A percentile compares a stretch with the other conserved stretches of the same genome.
Conservation (phyloP, 768 basidiomycete genomes). For the Auricularia cornea region DNA sequence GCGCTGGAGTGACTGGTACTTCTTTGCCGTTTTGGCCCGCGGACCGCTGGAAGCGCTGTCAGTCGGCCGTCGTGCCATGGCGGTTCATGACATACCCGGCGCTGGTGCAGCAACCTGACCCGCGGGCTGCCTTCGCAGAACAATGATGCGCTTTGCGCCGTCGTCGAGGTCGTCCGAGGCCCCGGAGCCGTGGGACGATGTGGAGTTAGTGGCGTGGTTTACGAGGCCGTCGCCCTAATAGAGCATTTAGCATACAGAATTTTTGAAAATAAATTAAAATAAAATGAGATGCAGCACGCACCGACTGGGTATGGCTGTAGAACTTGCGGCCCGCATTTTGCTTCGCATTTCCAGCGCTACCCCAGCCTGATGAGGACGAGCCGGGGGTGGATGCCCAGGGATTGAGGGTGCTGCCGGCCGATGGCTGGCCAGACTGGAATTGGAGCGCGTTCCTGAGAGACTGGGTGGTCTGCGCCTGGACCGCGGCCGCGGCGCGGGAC, state of each 20-base stretch:
- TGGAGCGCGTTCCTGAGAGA: constrained; percentile 74
- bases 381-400: constrained; percentile 17
- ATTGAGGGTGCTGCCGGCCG: constrained; percentile 34
- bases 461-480: constrained; percentile 60
- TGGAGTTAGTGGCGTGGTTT: constrained; percentile 51
- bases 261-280: constrained; percentile 4
- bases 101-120: neutral
- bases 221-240: constrained; percentile 51
- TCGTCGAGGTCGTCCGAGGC: constrained; percentile 9
- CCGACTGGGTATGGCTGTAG: constrained; percentile 58
- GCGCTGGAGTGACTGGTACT: constrained; percentile 55
- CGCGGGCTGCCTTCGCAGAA: neutral
- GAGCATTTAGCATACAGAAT: neutral
- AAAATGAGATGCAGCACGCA: constrained; percentile 13
- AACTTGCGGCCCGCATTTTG: constrained; percentile 65
- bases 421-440: constrained; percentile 28
- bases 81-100: too few relatives aligned
- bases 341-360: constrained; percentile 61
- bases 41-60: too few relatives aligned
- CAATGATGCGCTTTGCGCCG: neutral
- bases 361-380: constrained; percentile 41
- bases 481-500: constrained; percentile 64
- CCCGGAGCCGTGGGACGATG: constrained; percentile 16
- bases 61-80: too few relatives aligned
- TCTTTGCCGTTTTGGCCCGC: constrained; percentile 32